Percentiles rank a stretch among this genome's conserved stretches.
Evolutionary conservation across 2,329 filamentous ascomycete genomes (phyloP).

Genomic region (Xylariaceae sp.): DNA sequence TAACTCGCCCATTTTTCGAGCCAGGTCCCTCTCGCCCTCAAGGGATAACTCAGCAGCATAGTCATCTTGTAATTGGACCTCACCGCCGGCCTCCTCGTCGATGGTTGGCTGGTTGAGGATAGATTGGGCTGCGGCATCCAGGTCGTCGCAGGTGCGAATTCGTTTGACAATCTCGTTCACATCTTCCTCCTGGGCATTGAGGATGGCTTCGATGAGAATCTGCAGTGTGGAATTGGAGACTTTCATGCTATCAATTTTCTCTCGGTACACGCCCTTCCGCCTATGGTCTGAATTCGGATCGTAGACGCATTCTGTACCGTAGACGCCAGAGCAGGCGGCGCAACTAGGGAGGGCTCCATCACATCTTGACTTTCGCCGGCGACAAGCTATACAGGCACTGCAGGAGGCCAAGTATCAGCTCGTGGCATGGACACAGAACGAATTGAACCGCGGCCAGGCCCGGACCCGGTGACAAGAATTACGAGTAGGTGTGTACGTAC

Average conservation of each 20-base stretch:
- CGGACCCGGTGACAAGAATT: neutral
- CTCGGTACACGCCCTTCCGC: conserved; percentile 93
- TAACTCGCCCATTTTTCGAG: conserved; percentile 89
- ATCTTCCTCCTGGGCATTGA: conserved; percentile 86
- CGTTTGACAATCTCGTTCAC: conserved; percentile 74
- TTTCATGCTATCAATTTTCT: conserved; percentile 84
- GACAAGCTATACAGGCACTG: conserved; percentile 68
- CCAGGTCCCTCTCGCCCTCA: conserved; percentile 70
- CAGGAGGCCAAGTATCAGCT: conserved; percentile 1
- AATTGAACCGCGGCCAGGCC: neutral
- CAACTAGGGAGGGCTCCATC: conserved; percentile 89
- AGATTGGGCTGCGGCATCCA: conserved; percentile 51
- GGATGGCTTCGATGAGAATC: conserved; percentile 85
- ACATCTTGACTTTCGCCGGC: conserved; percentile 78
- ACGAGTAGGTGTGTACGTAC: conserved; percentile 19
- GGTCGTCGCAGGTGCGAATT: conserved; percentile 78
- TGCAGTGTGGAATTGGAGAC: conserved; percentile 83
- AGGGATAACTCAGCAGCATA: conserved; percentile 38
- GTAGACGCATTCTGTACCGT: conserved; percentile 85
- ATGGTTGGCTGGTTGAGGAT: conserved; percentile 42
- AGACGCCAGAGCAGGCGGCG: conserved; percentile 92
- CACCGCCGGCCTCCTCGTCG: conserved; percentile 33
- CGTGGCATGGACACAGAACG: neutral
- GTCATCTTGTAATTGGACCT: conserved; percentile 41
- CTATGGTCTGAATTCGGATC: conserved; percentile 95